Base-by-base conservation (phyloP, 345 rosid genomes). In the Psidium guajava region DNA sequence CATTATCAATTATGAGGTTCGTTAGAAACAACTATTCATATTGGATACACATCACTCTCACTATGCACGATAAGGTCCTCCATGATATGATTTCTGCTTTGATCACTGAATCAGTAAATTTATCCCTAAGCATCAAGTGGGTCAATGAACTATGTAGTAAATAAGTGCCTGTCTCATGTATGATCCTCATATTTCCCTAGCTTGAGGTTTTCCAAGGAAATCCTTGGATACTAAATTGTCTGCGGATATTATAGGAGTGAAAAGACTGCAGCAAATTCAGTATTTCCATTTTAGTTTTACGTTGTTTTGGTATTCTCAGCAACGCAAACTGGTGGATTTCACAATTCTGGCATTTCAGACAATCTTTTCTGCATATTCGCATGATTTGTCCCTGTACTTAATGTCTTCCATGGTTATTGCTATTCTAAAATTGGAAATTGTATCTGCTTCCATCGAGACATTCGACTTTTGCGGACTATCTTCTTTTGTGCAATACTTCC, bases 1-100 rank as follows among this genome's bases (percentile, higher is more conserved):
- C 99, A 11, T 83, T 88, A 82, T 91, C 98, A 81, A 94, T 95
- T 86, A 93, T 97, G 86, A 92, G 99, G 99, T 94, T 87, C 86
- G 94, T 91, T 84, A 80, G 51, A 51, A 84, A 85, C 52, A 57
- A 22, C 27, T 54, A 50, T 32, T 69, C 47, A 36, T 5, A 36
- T 69, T 16, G 7, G 21, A 69, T 32, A 36, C 5, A 2, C 47
- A 18, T 36, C 47, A 18, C 80, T 36, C 57, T 54, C 47, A 69
- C 80, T 69, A 32, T 36, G 80, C 2, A 69, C 25, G 36, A 69
- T 69, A 18, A 69, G 21, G 42, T 32, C 47, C 77, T 69, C 18
- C 47, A 69, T 16, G 47, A 69, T 24, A 69, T 12, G 40, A 69
- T 69, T 69, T 69, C 25, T 40, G 47, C 24, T 69, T 69, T 36